Evolutionary conservation across 1,139 yeast species (phyloP), one percentile per base, ranked within the genome.

Genomic region (Geotrichum restrictum): DNA sequence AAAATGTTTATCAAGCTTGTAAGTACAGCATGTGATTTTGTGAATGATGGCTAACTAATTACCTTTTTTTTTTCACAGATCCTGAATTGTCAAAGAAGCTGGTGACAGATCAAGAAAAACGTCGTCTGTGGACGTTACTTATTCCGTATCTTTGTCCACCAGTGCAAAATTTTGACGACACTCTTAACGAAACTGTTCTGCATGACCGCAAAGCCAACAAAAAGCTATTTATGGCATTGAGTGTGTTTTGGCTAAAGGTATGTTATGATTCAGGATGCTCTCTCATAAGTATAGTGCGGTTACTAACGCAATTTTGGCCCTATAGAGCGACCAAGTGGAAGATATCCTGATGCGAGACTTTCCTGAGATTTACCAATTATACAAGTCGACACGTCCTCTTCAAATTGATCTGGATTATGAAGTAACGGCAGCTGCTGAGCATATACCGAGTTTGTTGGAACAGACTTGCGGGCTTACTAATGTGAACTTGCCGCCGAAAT

Each of bases 121-220:
- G 71, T 27, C 70, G 74, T 44, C 59, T 81, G 48, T 83, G 87
- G 87, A 73, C 72, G 27, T 64, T 81, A 38, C 71, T 80, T 53
- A 75, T 75, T 59, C 77, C 81, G 1, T 74, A 81, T 70, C 69
- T 82, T 54, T 82, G 83, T 10, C 57, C 62, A 2, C 63, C 64
- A 8, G 58, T 67, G 32, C 60, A 66, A 32, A 64, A 64, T 4
- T 64, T 42, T 57, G 63, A 58, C 54, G 67, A 51, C 11, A 63
- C 53, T 43, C 51, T 60, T 16, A 53, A 62, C 4, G 61, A 60
- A 0, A 61, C 62, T 21, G 59, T 68, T 11, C 43, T 68, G 2
- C 64, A 62, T 2, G 72, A 68, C 44, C 70, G 71, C 39, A 60
- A 55, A 1, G 73, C 70, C 21, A 85, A 83, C 24, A 73, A 68